Evolutionary conservation across 31 red algal species (phyloP).

Genomic region (Asparagopsis taxiformis): DNA sequence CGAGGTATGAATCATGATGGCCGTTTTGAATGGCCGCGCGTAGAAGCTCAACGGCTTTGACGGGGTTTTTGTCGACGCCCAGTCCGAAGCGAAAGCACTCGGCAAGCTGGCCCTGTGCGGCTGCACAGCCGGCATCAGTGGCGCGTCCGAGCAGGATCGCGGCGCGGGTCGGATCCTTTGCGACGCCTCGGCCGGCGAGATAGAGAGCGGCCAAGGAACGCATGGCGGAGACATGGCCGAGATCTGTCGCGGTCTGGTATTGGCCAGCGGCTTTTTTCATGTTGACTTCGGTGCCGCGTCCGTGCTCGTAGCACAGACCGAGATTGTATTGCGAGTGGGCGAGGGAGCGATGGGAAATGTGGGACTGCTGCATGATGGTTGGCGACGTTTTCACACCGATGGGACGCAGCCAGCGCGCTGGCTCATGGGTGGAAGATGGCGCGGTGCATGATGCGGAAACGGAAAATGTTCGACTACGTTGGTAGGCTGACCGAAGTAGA

Average conservation of each 20-base stretch:
- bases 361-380: neutral
- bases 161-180: constrained; percentile 4
- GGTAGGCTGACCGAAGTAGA: too few relatives aligned
- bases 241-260: neutral
- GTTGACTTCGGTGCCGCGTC: neutral
- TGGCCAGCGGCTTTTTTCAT: neutral
- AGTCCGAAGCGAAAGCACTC: constrained; percentile 7
- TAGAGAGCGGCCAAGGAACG: neutral
- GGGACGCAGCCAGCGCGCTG: too few relatives aligned
- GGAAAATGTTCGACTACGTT: too few relatives aligned
- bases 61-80: constrained; percentile 29
- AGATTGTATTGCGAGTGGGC: neutral
- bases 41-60: constrained; percentile 6
- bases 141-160: constrained; percentile 9
- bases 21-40: constrained; percentile 13
- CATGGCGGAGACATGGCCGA: neutral
- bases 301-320: neutral
- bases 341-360: neutral
- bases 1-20: constrained; percentile 12
- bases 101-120: neutral
- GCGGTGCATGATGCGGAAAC: too few relatives aligned
- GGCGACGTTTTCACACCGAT: too few relatives aligned
- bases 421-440: too few relatives aligned
- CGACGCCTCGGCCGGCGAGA: neutral
- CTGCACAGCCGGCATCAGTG: constrained; percentile 4